These are phyloP conservation scores for Phoma sp. DNA, from an alignment of 2,329 filamentous ascomycete genomes.

Conservation along the genomic window DNA sequence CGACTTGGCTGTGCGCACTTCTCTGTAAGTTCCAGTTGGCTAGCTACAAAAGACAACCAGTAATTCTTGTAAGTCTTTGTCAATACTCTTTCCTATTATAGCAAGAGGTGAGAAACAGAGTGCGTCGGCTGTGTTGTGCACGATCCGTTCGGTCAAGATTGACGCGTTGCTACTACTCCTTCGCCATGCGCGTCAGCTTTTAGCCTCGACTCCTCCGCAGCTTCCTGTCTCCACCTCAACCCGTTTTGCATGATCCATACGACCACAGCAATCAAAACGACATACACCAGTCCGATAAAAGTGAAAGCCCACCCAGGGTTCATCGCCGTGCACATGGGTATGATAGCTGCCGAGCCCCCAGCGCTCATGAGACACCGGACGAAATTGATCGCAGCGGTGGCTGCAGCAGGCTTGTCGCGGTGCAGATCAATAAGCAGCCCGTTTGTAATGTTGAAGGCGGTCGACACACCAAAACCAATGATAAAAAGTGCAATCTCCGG, in stretches of 20 bases:
- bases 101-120: no score
- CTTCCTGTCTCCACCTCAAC: slow-evolving; percentile 38
- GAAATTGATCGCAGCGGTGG: slow-evolving; percentile 49
- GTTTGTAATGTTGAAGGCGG: slow-evolving; percentile 53
- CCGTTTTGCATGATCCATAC: slow-evolving; percentile 42
- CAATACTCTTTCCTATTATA: no score
- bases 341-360: slow-evolving; percentile 48
- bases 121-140: no score
- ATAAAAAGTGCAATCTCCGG: slow-evolving; percentile 59
- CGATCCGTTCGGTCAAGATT: no score
- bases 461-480: slow-evolving; percentile 63
- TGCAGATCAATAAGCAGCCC: slow-evolving; percentile 56
- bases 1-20: no score
- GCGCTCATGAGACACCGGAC: slow-evolving; percentile 47
- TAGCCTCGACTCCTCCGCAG: slow-evolving; percentile 23
- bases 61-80: no score
- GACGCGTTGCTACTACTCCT: neutral
- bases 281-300: slow-evolving; percentile 45
- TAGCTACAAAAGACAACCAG: no score
- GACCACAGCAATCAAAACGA: slow-evolving; percentile 31
- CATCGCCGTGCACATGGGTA: slow-evolving; percentile 52
- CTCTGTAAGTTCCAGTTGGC: no score
- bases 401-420: slow-evolving; percentile 48
- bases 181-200: slow-evolving; percentile 10
- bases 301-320: slow-evolving; percentile 56